phyloP scores from a whole-genome alignment of 805 yeast genomes.

The Ogataea haglerorum region DNA sequence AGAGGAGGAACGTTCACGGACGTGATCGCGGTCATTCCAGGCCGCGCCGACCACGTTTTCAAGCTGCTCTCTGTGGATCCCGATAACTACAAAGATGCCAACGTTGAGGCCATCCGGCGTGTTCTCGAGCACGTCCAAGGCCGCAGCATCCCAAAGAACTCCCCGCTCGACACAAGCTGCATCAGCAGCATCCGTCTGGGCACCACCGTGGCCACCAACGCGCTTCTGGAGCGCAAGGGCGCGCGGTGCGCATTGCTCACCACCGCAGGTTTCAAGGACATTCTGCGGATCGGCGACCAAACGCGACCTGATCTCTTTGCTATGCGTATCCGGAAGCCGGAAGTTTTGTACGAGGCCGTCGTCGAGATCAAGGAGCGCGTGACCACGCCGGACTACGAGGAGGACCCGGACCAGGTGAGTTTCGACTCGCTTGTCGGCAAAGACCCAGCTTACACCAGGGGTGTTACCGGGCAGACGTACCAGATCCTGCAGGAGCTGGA shows the following conservation, averaged over 20 bases:
- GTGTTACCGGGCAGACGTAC: conserved; percentile 17
- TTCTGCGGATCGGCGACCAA: conserved; percentile 32
- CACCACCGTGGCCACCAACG: conserved; percentile 27
- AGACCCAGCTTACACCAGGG: conserved; percentile 8
- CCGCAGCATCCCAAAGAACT: conserved; percentile 11
- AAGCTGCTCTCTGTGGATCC: conserved; percentile 26
- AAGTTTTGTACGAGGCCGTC: conserved; percentile 18
- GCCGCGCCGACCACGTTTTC: conserved; percentile 28
- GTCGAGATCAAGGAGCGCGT: conserved; percentile 20
- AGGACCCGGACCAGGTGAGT: conserved; percentile 21
- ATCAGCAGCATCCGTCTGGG: conserved; percentile 25
- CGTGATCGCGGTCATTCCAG: conserved; percentile 43
- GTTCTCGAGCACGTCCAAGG: conserved; percentile 16
- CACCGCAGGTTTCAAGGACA: conserved; percentile 31
- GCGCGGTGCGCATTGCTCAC: conserved; percentile 22
- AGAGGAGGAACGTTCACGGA: conserved; percentile 47
- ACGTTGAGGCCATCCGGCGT: conserved; percentile 25
- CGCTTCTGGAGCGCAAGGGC: conserved; percentile 22
- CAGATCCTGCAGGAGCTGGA: conserved; percentile 24
- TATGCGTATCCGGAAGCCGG: conserved; percentile 18
- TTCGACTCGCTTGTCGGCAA: conserved; percentile 8
- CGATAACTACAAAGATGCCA: conserved; percentile 25
- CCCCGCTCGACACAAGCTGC: conserved; percentile 12
- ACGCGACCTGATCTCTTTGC: conserved; percentile 26
- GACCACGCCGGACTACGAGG: conserved; percentile 24